Evolutionary conservation across 805 yeast genomes (phyloP), one percentile per base, ranked within the genome.

Genomic region (Yarrowia sp.): DNA sequence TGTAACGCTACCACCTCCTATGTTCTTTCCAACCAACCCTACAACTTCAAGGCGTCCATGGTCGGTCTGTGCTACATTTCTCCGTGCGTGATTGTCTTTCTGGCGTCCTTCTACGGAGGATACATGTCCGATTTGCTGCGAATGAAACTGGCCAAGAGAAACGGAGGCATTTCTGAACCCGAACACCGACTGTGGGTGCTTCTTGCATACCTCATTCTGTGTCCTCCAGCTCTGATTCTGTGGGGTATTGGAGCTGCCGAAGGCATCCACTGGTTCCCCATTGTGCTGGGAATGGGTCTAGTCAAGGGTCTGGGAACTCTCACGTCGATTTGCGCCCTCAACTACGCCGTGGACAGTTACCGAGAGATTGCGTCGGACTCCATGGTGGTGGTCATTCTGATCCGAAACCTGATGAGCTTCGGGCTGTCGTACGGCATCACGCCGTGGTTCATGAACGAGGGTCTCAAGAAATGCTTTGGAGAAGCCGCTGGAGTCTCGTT

Each of bases 231-330:
- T 1, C 73, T 82, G 33, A 79, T 84, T 68, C 78, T 85, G 3
- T 84, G 85, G 82, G 87, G 87, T 60, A 81, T 84, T 55, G 86
- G 86, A 36, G 85, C 86, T 0, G 78, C 80, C 56, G 79, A 82
- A 61, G 80, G 76, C 13, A 74, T 79, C 8, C 83, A 82, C 56
- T 84, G 87, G 86, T 76, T 83, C 69, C 80, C 83, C 15, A 73
- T 80, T 13, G 80, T 81, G 38, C 74, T 77, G 65, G 85, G 84
- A 4, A 76, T 82, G 71, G 87, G 86, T 5, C 71, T 82, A 15
- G 74, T 83, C 63, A 82, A 36, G 14, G 46, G 46, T 85, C 85
- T 10, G 74, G 81, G 44, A 78, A 83, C 73, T 73, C 81, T 68
- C 77, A 82, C 68, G 83, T 84, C 2, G 2, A 78, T 82, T 67